Percentiles rank a stretch among this genome's conserved stretches.
phyloP scores from a whole-genome alignment of 805 yeast genomes.

The Kuraishia hungarica region DNA sequence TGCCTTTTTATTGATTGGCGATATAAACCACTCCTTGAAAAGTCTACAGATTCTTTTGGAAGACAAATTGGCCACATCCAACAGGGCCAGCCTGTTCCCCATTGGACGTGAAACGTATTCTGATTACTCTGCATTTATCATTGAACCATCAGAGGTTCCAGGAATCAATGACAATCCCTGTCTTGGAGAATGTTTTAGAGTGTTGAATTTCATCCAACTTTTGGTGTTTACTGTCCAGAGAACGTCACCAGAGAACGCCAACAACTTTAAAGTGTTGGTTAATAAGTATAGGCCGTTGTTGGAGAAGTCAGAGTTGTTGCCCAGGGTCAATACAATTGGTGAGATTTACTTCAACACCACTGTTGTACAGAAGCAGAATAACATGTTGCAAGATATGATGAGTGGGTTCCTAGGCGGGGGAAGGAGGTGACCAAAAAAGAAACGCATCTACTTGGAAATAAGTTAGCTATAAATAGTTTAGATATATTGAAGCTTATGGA shows the following conservation, averaged over 20 bases:
- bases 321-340: slow-evolving; percentile 20
- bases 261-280: slow-evolving; percentile 32
- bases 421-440: neutral
- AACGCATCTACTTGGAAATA: neutral
- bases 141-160: slow-evolving; percentile 5
- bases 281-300: slow-evolving; percentile 26
- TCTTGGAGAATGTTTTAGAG: slow-evolving; percentile 25
- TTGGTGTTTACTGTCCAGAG: slow-evolving; percentile 51
- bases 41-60: slow-evolving; percentile 13
- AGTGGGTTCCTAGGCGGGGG: slow-evolving; percentile 42
- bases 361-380: slow-evolving; percentile 38
- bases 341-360: slow-evolving; percentile 18
- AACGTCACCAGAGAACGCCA: slow-evolving; percentile 25
- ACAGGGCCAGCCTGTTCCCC: slow-evolving; percentile 2
- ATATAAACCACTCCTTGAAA: slow-evolving; percentile 46
- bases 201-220: slow-evolving; percentile 65
- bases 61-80: neutral
- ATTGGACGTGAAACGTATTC: slow-evolving; percentile 15
- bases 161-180: neutral
- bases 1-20: slow-evolving; percentile 63
- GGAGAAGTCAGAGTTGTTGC: slow-evolving; percentile 11
- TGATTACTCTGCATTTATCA: slow-evolving; percentile 3
- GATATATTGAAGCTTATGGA: too few relatives aligned
- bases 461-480: too few relatives aligned
- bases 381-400: slow-evolving; percentile 70